Conservation (phyloP, 2,329 filamentous ascomycete species). For the Botryotinia globosa region DNA sequence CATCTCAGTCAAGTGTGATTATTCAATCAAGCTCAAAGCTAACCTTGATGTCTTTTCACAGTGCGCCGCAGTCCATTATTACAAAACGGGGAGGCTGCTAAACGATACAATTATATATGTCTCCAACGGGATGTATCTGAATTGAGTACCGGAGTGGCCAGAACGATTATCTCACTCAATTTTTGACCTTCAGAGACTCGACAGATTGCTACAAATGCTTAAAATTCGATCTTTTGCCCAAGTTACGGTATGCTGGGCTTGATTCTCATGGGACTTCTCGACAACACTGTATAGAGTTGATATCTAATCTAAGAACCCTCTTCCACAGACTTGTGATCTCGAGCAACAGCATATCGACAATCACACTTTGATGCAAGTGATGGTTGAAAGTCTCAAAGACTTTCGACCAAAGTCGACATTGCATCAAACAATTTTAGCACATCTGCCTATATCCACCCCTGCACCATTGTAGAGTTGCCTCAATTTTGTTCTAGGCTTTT, state of each 20-base stretch:
- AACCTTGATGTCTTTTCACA: not conserved
- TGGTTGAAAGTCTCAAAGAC: slow-evolving; percentile 21
- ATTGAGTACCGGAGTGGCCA: not conserved
- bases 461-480: slow-evolving; percentile 30
- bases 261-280: not conserved
- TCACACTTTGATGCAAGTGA: not conserved
- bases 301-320: not conserved
- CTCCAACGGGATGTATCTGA: not conserved
- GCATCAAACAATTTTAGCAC: slow-evolving; percentile 35
- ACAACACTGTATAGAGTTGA: not conserved
- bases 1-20: not conserved
- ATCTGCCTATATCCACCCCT: slow-evolving; percentile 32
- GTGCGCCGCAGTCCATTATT: not conserved
- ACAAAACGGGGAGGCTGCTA: not conserved
- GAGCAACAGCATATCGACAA: not conserved
- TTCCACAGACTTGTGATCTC: not conserved
- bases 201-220: not conserved
- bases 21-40: not conserved
- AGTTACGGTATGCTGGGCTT: not conserved
- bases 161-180: not conserved
- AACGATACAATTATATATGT: not conserved
- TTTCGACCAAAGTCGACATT: not conserved
- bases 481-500: slow-evolving; percentile 32
- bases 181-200: not conserved
- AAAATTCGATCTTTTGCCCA: not conserved